Evolutionary conservation across 352 stramenopile species (phyloP).

Genomic region (Pythium periplocum): DNA sequence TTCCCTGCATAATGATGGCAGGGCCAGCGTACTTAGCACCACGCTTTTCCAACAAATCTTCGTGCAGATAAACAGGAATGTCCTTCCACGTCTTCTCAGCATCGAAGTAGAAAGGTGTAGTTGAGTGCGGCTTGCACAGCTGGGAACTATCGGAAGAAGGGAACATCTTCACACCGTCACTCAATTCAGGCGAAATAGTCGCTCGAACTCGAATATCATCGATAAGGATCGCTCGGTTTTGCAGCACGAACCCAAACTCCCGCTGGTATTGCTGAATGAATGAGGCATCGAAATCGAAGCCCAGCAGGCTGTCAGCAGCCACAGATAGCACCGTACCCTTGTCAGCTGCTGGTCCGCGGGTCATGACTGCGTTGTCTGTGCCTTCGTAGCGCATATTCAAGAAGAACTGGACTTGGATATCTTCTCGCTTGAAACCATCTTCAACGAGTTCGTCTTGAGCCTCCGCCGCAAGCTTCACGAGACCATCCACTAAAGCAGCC

Average conservation of each 20-base stretch:
- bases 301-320: conserved; percentile 26
- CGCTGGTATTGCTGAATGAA: conserved; percentile 94
- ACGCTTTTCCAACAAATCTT: conserved; percentile 78
- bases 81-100: conserved; percentile 71
- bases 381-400: conserved; percentile 98
- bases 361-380: conserved; percentile 98
- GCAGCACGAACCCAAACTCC: conserved; percentile 97
- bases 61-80: conserved; percentile 92
- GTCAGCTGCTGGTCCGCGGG: conserved; percentile 45
- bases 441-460: conserved; percentile 63
- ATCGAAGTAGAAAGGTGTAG: conserved; percentile 76
- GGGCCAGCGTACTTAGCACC: conserved; percentile 81
- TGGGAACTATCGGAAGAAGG: conserved; percentile 14
- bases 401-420: conserved; percentile 93
- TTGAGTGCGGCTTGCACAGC: conserved; percentile 43
- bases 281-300: conserved; percentile 81
- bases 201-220: conserved; percentile 97
- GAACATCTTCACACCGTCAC: conserved; percentile 16
- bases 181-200: conserved; percentile 82
- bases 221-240: conserved; percentile 91
- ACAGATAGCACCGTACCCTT: conserved; percentile 29
- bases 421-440: conserved; percentile 85
- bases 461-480: conserved; percentile 54
- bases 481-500: conserved; percentile 29
- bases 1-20: conserved; percentile 97